phyloP scores from a whole-genome alignment of 352 stramenopile species.

The Pythium guiyangense region DNA sequence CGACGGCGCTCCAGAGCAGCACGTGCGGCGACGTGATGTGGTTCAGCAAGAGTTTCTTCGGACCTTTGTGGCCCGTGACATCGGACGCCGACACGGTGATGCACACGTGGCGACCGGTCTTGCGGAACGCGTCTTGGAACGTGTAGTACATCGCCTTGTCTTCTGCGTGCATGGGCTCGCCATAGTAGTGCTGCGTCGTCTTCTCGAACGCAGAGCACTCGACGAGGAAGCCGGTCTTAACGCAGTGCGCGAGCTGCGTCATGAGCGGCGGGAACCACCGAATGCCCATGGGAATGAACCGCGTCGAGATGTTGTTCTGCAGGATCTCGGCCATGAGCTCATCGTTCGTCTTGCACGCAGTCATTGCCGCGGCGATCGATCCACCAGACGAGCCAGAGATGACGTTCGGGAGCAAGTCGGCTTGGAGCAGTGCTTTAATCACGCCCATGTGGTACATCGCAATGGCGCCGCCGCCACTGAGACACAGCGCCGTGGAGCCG shows the following conservation, averaged over 20 bases:
- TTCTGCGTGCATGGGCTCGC: slow-evolving; percentile 40
- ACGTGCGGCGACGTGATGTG: slow-evolving; percentile 93
- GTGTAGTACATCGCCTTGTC: slow-evolving; percentile 75
- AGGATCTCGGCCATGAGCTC: slow-evolving; percentile 62
- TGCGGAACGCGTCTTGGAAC: slow-evolving; percentile 92
- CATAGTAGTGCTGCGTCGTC: slow-evolving; percentile 93
- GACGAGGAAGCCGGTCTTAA: slow-evolving; percentile 87
- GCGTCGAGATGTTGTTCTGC: slow-evolving; percentile 52
- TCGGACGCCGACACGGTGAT: slow-evolving; percentile 92
- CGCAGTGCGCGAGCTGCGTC: slow-evolving; percentile 84
- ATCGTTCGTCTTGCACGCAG: slow-evolving; percentile 81
- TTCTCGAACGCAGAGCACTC: slow-evolving; percentile 71
- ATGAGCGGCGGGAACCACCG: slow-evolving; percentile 77
- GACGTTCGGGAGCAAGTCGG: slow-evolving; percentile 87
- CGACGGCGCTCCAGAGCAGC: slow-evolving; percentile 88
- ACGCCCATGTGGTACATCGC: slow-evolving; percentile 95
- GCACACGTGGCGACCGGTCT: slow-evolving; percentile 90
- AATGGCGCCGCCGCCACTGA: slow-evolving; percentile 87
- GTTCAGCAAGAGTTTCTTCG: slow-evolving; percentile 87
- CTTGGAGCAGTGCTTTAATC: slow-evolving; percentile 85
- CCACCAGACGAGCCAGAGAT: slow-evolving; percentile 92
- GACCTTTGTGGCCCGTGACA: slow-evolving; percentile 78
- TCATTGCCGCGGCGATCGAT: slow-evolving; percentile 83
- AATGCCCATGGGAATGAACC: slow-evolving; percentile 48
- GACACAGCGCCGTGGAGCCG: slow-evolving; percentile 87